Conservation (phyloP, 2,329 filamentous ascomycete species). For the Trichophaea hybrida region DNA sequence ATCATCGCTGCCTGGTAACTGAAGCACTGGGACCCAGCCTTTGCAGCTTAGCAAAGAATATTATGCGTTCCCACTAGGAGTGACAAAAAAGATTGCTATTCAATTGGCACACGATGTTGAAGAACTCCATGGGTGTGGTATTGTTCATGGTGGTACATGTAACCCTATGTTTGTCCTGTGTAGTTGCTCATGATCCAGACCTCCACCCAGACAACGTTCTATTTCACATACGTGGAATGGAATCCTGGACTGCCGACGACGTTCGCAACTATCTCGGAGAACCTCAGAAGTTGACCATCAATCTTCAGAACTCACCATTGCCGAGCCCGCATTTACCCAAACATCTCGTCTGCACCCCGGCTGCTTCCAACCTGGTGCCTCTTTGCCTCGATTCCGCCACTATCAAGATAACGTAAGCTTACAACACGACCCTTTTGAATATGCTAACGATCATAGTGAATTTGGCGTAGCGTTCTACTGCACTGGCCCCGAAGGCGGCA, state of each 20-base stretch:
- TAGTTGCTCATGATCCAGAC: no score
- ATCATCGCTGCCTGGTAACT: constrained; percentile 7
- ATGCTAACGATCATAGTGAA: neutral
- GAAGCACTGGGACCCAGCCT: constrained; percentile 1
- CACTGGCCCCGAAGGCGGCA: neutral
- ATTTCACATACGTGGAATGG: neutral
- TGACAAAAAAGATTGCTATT: neutral
- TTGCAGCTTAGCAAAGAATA: no score
- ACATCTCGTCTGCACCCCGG: neutral
- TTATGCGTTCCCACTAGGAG: neutral
- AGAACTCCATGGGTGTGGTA: neutral
- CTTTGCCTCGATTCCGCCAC: neutral
- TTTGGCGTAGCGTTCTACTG: neutral
- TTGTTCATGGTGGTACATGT: neutral
- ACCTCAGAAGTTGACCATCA: neutral
- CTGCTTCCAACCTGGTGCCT: neutral
- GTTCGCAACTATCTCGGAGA: neutral
- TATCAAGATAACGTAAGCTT: neutral
- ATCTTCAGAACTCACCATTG: neutral
- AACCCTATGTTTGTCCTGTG: no score
- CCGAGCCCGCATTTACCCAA: neutral
- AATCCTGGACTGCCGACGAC: neutral
- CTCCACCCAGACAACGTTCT: no score
- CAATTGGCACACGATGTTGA: neutral
- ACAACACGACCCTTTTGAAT: neutral